These are phyloP conservation scores for Aspergillus egyptiacus DNA, from an alignment of 495 filamentous ascomycete genomes.

Conservation along the genomic window DNA sequence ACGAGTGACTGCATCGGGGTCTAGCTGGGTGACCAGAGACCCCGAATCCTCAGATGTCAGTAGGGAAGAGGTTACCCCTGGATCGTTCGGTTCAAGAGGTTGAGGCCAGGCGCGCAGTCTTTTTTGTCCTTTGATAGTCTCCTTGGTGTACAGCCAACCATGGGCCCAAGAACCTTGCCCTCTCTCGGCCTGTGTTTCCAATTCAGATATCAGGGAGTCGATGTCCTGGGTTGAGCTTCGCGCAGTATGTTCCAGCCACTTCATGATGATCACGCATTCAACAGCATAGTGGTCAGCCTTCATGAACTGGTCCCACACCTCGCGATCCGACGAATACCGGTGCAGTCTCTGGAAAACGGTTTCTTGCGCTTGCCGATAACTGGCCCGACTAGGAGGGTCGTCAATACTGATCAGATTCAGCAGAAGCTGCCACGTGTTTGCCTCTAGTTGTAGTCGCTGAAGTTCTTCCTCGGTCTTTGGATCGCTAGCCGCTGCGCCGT, in stretches of 20 bases:
- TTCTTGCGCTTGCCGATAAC: slow-evolving; percentile 33
- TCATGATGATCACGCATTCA: slow-evolving; percentile 68
- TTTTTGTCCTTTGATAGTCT: slow-evolving; percentile 85
- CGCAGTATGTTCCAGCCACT: slow-evolving; percentile 77
- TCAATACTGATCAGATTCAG: slow-evolving; percentile 54
- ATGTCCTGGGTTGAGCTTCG: slow-evolving; percentile 58
- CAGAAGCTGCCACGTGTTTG: slow-evolving; percentile 85
- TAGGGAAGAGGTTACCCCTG: slow-evolving; percentile 50
- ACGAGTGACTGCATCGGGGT: slow-evolving; percentile 81
- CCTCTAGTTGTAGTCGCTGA: slow-evolving; percentile 59
- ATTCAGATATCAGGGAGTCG: slow-evolving; percentile 65
- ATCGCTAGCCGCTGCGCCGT: slow-evolving; percentile 31
- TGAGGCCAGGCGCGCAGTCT: slow-evolving; percentile 61
- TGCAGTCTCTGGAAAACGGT: slow-evolving; percentile 42
- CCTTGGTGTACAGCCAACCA: slow-evolving; percentile 88
- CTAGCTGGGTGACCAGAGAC: slow-evolving; percentile 77
- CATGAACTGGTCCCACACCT: slow-evolving; percentile 60
- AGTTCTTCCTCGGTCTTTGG: slow-evolving; percentile 50
- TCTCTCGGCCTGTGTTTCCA: slow-evolving; percentile 56
- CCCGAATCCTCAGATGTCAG: slow-evolving; percentile 53
- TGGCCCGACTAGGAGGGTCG: slow-evolving; percentile 32
- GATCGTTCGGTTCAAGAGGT: slow-evolving; percentile 53
- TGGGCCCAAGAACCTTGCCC: slow-evolving; percentile 64
- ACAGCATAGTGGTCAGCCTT: slow-evolving; percentile 60
- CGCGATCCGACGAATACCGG: slow-evolving; percentile 55